These are phyloP conservation scores for Bruguiera parviflora DNA, from an alignment of 345 rosid genomes.

Conservation along the genomic window DNA sequence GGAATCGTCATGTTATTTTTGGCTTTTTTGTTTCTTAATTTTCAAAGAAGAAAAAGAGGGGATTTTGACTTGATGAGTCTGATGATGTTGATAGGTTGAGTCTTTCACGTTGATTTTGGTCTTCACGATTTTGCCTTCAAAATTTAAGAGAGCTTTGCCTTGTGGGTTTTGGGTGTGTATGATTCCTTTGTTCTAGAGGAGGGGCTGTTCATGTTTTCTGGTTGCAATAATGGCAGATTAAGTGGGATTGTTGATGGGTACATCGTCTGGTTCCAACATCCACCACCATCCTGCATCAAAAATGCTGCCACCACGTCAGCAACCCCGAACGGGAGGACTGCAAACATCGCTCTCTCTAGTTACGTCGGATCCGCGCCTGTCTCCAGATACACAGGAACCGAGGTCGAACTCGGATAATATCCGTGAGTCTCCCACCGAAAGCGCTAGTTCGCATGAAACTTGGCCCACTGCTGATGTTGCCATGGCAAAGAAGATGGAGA, in stretches of 20 bases:
- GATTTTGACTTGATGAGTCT: not conserved
- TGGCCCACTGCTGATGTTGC: constrained; percentile 79
- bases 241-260: constrained; percentile 50
- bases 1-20: not conserved
- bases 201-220: not conserved
- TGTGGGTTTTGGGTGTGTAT: not conserved
- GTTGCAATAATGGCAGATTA: not conserved
- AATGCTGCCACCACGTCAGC: constrained; percentile 96
- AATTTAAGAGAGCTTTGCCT: not conserved
- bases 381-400: constrained; percentile 57
- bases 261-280: constrained; percentile 89
- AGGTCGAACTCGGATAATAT: constrained; percentile 68
- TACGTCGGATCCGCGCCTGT: constrained; percentile 65
- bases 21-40: not conserved
- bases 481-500: constrained; percentile 62
- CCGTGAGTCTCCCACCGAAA: constrained; percentile 93
- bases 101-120: no score
- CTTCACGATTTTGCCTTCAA: not conserved
- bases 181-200: not conserved
- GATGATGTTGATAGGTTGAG: no score
- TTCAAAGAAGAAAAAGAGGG: no score
- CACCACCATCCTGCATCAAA: constrained; percentile 50
- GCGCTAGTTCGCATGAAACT: constrained; percentile 94
- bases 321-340: constrained; percentile 55
- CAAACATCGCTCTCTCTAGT: constrained; percentile 67